A percentile compares a stretch with the other conserved stretches of the same genome.
phyloP scores from a whole-genome alignment of 768 basidiomycete species.

The Termitomyces titanicus region DNA sequence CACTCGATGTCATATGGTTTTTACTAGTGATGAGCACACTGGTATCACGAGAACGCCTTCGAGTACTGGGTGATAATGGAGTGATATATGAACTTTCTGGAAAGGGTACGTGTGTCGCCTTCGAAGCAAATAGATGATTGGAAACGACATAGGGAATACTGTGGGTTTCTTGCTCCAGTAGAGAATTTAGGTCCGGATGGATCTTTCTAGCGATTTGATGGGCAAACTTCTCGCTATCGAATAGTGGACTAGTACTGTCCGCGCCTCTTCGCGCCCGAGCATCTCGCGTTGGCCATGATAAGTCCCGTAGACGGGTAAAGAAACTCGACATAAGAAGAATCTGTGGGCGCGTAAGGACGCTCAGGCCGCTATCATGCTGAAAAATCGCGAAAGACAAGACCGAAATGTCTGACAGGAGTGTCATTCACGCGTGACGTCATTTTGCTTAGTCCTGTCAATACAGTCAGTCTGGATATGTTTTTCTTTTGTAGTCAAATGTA shows the following conservation, averaged over 20 bases:
- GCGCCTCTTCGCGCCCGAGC: neutral
- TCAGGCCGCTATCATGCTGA: neutral
- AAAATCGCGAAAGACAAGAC: neutral
- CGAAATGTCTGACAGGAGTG: neutral
- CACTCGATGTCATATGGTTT: neutral
- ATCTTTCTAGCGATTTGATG: slow-evolving; percentile 27
- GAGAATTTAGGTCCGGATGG: slow-evolving; percentile 33
- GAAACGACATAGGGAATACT: neutral
- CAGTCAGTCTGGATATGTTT: too few relatives aligned
- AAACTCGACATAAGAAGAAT: slow-evolving; percentile 7
- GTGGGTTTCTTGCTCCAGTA: slow-evolving; percentile 20
- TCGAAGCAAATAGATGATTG: neutral
- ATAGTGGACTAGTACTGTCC: neutral
- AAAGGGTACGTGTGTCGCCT: neutral
- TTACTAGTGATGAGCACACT: slow-evolving; percentile 5
- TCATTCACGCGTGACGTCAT: slow-evolving; percentile 6
- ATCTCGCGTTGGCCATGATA: slow-evolving; percentile 2
- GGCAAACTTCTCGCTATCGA: neutral
- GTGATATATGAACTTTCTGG: slow-evolving; percentile 4
- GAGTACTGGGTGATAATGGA: slow-evolving; percentile 13
- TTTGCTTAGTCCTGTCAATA: too few relatives aligned
- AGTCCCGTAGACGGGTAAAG: slow-evolving; percentile 5
- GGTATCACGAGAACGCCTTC: slow-evolving; percentile 6
- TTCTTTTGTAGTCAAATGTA: too few relatives aligned
- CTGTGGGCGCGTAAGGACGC: neutral